Evolutionary conservation across 176 grass and related monocot genomes (phyloP), one percentile per base, ranked within the genome.

Genomic region (Ampelocalamus luodianensis): DNA sequence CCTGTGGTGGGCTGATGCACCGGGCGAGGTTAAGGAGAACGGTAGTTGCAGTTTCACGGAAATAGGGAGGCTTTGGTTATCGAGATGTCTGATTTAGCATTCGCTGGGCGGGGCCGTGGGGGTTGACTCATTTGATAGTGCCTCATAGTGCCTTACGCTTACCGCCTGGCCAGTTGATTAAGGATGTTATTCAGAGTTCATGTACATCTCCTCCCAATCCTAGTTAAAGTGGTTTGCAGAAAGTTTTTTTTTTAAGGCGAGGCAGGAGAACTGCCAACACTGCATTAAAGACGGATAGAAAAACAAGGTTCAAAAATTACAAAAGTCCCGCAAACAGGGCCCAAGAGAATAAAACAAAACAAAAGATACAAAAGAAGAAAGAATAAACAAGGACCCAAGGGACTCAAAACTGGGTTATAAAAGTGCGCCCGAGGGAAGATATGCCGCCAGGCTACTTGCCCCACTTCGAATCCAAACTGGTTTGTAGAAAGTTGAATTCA

Each of bases 1-100:
- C 75, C 11, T 43, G 22, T 63, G n/a, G 15, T 32, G n/a, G 63
- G 85, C 74, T 84, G 40, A 22, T 24, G 32, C 74, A 24, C 29
- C 29, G 6, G 49, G 14, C 10, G 11, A 61, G 67, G 26, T 9
- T 62, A 48, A 72, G 54, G 51, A 9, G 43, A 38, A 77, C 34
- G 38, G 37, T 55, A 0, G 58, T 44, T 75, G 60, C 70, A 4
- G 43, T 44, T 81, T 86, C 32, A 17, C 8, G 36, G n/a, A 80
- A n/a, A 23, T 5, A 56, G 17, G 66, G n/a, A 75, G 17, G 18
- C 8, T 61, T 72, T 72, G 26, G 9, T 1, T 14, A 18, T 26
- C 6, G 23, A 18, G n/a, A 32, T 43, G 27, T 79, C 4, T 40
- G 67, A 18, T 72, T 24, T 71, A 61, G 54, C n/a, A 61, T 29